These are phyloP conservation scores for Mucor saturninus DNA, from an alignment of 371 early-diverging fungal genomes.

Conservation along the genomic window DNA sequence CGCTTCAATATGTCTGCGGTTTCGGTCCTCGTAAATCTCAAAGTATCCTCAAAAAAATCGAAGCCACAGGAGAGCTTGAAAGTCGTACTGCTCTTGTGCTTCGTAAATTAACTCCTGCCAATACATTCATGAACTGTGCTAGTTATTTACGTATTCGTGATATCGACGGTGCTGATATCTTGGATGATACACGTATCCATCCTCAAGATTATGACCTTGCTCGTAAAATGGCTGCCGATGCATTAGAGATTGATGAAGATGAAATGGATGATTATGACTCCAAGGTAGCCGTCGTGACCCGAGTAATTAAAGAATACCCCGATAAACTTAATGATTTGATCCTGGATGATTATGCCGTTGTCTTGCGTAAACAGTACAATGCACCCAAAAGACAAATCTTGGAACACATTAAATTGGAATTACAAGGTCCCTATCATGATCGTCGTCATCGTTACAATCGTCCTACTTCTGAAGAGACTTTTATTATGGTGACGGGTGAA, in stretches of 20 bases:
- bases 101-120: conserved; percentile 68
- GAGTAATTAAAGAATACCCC: conserved; percentile 80
- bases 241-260: conserved; percentile 91
- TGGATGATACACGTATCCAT: conserved; percentile 96
- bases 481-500: conserved; percentile 91
- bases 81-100: conserved; percentile 76
- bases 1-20: conserved; percentile 91
- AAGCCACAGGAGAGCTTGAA: conserved; percentile 56
- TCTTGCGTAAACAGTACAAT: conserved; percentile 73
- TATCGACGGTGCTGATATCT: conserved; percentile 66
- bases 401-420: conserved; percentile 85
- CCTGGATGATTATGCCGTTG: conserved; percentile 90
- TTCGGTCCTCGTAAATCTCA: conserved; percentile 95
- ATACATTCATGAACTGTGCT: conserved; percentile 92
- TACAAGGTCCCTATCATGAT: conserved; percentile 86
- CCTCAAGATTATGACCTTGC: conserved; percentile 95
- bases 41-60: conserved; percentile 64
- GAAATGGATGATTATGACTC: conserved; percentile 74
- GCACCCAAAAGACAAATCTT: conserved; percentile 82
- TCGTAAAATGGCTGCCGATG: conserved; percentile 97
- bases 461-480: conserved; percentile 70
- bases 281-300: conserved; percentile 63
- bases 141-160: conserved; percentile 85
- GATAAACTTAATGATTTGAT: conserved; percentile 85
- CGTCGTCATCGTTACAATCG: conserved; percentile 68